Percentiles rank a stretch among this genome's conserved stretches.
Evolutionary conservation across 441 rosid species (phyloP).

Genomic region (Erysimum pusillum): DNA sequence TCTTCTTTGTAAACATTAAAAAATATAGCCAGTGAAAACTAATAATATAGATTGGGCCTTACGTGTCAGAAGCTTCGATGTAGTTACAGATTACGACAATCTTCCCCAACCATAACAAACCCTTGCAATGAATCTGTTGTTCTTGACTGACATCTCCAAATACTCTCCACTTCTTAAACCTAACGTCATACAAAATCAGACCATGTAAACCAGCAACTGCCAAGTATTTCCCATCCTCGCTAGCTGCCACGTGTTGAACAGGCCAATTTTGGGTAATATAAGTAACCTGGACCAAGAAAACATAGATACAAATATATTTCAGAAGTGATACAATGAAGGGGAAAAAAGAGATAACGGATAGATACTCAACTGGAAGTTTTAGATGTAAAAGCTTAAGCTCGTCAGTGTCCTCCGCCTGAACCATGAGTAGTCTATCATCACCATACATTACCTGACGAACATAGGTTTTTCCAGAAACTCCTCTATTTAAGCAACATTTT

Average conservation of each 20-base stretch:
- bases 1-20: constrained; percentile 1
- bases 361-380: constrained; percentile 88
- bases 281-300: constrained; percentile 68
- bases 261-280: constrained; percentile 98
- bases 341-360: constrained; percentile 32
- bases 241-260: constrained; percentile 97
- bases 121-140: constrained; percentile 93
- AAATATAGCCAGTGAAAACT: constrained; percentile 19
- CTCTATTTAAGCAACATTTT: constrained; percentile 94
- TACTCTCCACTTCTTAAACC: constrained; percentile 89
- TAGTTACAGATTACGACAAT: constrained; percentile 96
- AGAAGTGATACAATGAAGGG: constrained; percentile 43
- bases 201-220: constrained; percentile 98
- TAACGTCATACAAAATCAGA: constrained; percentile 86
- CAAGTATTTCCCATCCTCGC: constrained; percentile 95
- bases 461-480: constrained; percentile 95
- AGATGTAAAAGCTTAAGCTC: constrained; percentile 93
- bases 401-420: constrained; percentile 95
- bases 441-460: constrained; percentile 97
- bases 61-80: constrained; percentile 76
- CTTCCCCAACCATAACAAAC: constrained; percentile 96
- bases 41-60: constrained; percentile 51
- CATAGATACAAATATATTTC: constrained; percentile 35
- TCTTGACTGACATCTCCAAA: constrained; percentile 98
- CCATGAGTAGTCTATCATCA: constrained; percentile 95